Evolutionary conservation across 805 yeast genomes (phyloP), one percentile per base, ranked within the genome.

Genomic region (Starmerella ratchasimensis): DNA sequence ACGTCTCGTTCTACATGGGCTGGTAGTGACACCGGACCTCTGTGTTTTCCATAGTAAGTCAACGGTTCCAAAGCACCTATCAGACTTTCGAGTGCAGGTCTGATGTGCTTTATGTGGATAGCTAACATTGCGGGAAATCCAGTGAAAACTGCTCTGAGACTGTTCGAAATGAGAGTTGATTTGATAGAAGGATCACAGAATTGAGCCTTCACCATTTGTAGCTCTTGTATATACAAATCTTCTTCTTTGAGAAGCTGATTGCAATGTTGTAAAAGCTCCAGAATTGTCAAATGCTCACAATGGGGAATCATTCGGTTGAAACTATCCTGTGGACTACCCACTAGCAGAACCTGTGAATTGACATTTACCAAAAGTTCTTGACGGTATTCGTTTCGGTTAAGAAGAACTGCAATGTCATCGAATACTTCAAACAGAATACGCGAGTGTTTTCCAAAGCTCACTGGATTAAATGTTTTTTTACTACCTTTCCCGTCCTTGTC

Each of bases 71-170:
- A 22, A 28, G 29, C 30, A 13, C 15, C 14, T 7, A 11, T 19
- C 5, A 39, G 32, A 5, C 5, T 3, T n/a, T 5, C 8, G 17
- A 43, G 17, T 28, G 34, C 7, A 27, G 39, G 33, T 7, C 16
- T 17, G 17, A 43, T 31, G n/a, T 5, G 3, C 17, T 31, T 39
- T 3, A 11, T 14, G 14, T 40, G 42, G n/a, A 37, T 36, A 8
- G n/a, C 11, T 25, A 27, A 29, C 32, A 43, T 30, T 1, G 36
- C 30, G 3, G 44, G 37, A 19, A 36, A 43, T n/a, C 41, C 38
- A n/a, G 10, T 18, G 28, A 43, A 43, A 2, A 43, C 20, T 3
- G 19, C 32, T 3, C 40, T 21, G 7, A 43, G 21, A 3, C 16
- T 29, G 13, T 14, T 13, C 14, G 34, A 24, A 4, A 43, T 28